phyloP scores from a whole-genome alignment of 2,329 filamentous ascomycete genomes.

The Verticillium isaacii region DNA sequence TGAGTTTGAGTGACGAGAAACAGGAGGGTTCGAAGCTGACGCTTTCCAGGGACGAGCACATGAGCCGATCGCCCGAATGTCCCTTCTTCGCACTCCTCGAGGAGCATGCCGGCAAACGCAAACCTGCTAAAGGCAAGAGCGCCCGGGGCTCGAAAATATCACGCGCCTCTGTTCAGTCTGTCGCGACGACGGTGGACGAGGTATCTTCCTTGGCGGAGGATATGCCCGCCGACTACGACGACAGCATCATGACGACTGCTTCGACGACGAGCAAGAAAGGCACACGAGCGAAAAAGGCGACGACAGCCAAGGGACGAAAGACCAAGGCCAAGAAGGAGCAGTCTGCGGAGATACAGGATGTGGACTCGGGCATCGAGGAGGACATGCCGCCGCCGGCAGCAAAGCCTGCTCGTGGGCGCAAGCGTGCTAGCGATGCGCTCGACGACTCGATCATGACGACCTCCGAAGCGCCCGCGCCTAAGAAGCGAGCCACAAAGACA shows the following conservation, averaged over 20 bases:
- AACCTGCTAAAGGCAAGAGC: conserved; percentile 47
- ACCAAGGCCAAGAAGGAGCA: conserved; percentile 47
- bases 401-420: conserved; percentile 50
- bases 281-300: conserved; percentile 50
- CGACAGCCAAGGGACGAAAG: conserved; percentile 50
- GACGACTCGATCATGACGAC: conserved; percentile 39
- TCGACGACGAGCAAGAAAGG: conserved; percentile 54
- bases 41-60: conserved; percentile 71
- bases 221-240: conserved; percentile 45
- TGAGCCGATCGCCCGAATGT: conserved; percentile 72
- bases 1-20: conserved; percentile 35
- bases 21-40: background rate
- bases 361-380: conserved; percentile 22
- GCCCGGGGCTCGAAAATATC: conserved; percentile 64
- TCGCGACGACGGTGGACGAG: conserved; percentile 46
- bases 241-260: conserved; percentile 54
- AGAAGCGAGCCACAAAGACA: conserved; percentile 53
- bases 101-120: conserved; percentile 52
- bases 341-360: conserved; percentile 34
- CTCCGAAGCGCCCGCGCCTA: conserved; percentile 46
- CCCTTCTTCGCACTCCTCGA: conserved; percentile 72
- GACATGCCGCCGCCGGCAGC: conserved; percentile 26
- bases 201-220: conserved; percentile 39
- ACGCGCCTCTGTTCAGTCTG: conserved; percentile 56
- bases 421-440: conserved; percentile 57